Evolutionary conservation across 2,329 filamentous ascomycete species (phyloP), one percentile per base, ranked within the genome.

Genomic region (Cladosporium sphaerospermum): DNA sequence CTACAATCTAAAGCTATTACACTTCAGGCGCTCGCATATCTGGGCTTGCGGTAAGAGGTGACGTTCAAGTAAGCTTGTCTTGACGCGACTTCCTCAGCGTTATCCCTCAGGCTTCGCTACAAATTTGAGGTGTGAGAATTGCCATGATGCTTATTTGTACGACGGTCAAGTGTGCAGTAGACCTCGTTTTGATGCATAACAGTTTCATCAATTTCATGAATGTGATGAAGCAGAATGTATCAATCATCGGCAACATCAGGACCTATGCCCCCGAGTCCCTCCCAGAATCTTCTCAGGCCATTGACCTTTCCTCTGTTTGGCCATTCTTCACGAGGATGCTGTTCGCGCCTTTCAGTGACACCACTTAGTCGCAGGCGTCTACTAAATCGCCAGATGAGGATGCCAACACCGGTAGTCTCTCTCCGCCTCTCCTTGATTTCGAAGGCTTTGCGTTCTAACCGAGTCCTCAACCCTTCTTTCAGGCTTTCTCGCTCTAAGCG

Each of bases 401-500:
- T 62, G 42, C 67, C 65, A n/a, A 72, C 71, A 42, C 69, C 78
- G 19, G 67, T 67, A 36, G 61, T 56, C 40, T 68, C 67, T 48
- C 63, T 62, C 60, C 67, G 62, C 55, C 69, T 59, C 53, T 62
- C 56, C 51, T 60, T 60, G 58, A 73, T 69, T 63, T 71, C 56
- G 8, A 59, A 52, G 13, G 66, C 67, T 55, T 67, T 69, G 32
- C 65, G 59, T 53, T 72, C 84, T 2, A 88, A 76, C 82, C 84
- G 88, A 10, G 76, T 75, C 36, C 84, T 71, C 56, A 89, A 67
- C 13, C 77, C 77, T 61, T 88, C 84, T 64, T 87, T 88, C 41
- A 88, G 74, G 55, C 76, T 75, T 70, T 88, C 83, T 59, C 78
- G 78, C 70, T 88, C 85, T 13, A 88, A 75, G 10, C 78, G 78